phyloP scores from a whole-genome alignment of 163 green algal species.

The Scenedesmus sp. region DNA sequence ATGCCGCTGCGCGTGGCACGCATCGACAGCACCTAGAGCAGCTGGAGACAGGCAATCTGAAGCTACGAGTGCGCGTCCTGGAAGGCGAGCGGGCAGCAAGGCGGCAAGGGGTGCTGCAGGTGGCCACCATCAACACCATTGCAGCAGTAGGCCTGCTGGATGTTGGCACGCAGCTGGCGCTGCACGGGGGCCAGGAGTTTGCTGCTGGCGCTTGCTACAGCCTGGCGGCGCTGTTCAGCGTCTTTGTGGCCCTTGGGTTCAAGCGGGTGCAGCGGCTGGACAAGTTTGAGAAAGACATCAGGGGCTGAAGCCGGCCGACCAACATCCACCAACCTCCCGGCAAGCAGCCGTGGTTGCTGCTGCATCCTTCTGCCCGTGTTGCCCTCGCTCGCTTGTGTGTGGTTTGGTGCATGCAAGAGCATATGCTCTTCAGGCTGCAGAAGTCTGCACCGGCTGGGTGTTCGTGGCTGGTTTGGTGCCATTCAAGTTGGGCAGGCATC shows the following conservation, averaged over 20 bases:
- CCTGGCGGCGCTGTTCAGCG: slow-evolving; percentile 69
- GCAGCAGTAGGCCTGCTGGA: slow-evolving; percentile 76
- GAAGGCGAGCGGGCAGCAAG: slow-evolving; percentile 84
- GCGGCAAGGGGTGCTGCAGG: slow-evolving; percentile 73
- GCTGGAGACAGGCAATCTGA: slow-evolving; percentile 93
- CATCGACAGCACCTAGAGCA: slow-evolving; percentile 67
- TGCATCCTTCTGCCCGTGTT: background rate
- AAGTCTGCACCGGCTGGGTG: too few species aligned
- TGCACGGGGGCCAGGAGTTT: slow-evolving; percentile 55
- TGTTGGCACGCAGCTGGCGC: slow-evolving; percentile 77
- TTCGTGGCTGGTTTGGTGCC: too few species aligned
- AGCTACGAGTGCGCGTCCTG: slow-evolving; percentile 89
- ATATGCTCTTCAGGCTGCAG: too few species aligned
- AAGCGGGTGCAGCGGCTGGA: slow-evolving; percentile 85
- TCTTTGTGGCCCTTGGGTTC: slow-evolving; percentile 71
- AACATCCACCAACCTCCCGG: background rate
- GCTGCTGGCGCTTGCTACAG: slow-evolving; percentile 50
- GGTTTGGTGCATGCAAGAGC: too few species aligned
- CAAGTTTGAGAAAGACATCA: slow-evolving; percentile 91
- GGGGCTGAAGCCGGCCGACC: slow-evolving; percentile 36
- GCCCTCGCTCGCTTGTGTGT: too few species aligned
- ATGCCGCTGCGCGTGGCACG: slow-evolving; percentile 78
- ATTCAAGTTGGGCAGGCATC: too few species aligned
- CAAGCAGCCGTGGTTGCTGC: background rate
- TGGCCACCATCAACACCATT: slow-evolving; percentile 81